A percentile compares a stretch with the other conserved stretches of the same genome.
These are phyloP conservation scores for Aegilops longissima DNA, from an alignment of 176 grass and related monocot genomes.

Conservation along the genomic window DNA sequence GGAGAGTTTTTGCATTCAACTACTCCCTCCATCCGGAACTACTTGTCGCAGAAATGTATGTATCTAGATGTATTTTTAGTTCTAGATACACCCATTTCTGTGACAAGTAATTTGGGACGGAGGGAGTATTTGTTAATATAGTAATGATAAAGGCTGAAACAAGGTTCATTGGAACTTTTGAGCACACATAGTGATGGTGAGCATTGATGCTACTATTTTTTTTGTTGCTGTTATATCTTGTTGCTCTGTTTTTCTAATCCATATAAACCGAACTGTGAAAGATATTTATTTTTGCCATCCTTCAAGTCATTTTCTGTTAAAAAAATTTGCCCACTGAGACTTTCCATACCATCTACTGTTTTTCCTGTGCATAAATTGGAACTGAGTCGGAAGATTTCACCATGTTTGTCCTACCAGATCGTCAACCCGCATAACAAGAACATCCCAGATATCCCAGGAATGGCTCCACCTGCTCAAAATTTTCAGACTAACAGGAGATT, in stretches of 20 bases:
- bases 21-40: too few relatives aligned
- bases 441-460: slow-evolving; percentile 85
- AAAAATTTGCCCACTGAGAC: neutral
- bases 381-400: neutral
- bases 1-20: too few relatives aligned
- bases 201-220: neutral
- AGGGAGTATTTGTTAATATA: too few relatives aligned
- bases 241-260: neutral
- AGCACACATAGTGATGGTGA: neutral
- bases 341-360: neutral
- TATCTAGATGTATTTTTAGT: too few relatives aligned
- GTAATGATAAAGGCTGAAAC: slow-evolving; percentile 4
- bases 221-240: neutral
- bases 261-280: neutral
- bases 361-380: neutral
- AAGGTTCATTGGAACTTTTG: neutral
- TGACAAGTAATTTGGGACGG: too few relatives aligned
- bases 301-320: neutral
- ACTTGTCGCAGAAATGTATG: too few relatives aligned
- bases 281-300: neutral
- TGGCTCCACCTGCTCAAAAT: slow-evolving; percentile 90
- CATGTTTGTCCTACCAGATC: slow-evolving; percentile 54
- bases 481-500: slow-evolving; percentile 63
- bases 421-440: slow-evolving; percentile 82
- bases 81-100: too few relatives aligned